Conservation (phyloP, 805 yeast species). For the Myxozyma melibiosi region DNA sequence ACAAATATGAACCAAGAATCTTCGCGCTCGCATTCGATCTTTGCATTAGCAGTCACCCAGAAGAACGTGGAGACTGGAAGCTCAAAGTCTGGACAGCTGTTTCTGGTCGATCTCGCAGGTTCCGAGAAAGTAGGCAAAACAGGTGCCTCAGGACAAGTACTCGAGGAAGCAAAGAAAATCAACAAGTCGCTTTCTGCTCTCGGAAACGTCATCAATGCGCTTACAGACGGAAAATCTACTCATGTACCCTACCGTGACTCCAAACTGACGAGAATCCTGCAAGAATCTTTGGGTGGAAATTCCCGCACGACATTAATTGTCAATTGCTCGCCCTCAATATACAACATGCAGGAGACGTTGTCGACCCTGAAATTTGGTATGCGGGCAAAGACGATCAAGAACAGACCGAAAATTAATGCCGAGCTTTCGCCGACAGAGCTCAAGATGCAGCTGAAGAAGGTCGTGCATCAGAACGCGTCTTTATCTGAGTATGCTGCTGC, state of each 20-base stretch:
- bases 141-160: conserved; percentile 71
- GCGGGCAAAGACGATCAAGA: conserved; percentile 68
- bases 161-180: conserved; percentile 83
- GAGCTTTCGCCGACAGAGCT: conserved; percentile 58
- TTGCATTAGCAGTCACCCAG: conserved; percentile 69
- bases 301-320: conserved; percentile 73
- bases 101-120: conserved; percentile 84
- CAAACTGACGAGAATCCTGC: conserved; percentile 73
- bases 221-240: conserved; percentile 66
- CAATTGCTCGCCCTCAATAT: conserved; percentile 66
- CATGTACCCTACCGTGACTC: conserved; percentile 80
- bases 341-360: conserved; percentile 63
- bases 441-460: conserved; percentile 43
- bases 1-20: conserved; percentile 66
- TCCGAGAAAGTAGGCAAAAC: conserved; percentile 78
- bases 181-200: conserved; percentile 75
- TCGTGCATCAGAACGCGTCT: conserved; percentile 41
- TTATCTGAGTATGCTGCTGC: conserved; percentile 42
- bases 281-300: conserved; percentile 81
- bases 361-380: conserved; percentile 75
- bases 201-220: conserved; percentile 78
- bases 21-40: conserved; percentile 79
- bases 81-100: conserved; percentile 63
- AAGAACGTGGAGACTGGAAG: conserved; percentile 57
- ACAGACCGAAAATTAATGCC: conserved; percentile 63